Evolutionary conservation across 1,284 basidiomycete species (phyloP).

Genomic region (Trametes versicolor): DNA sequence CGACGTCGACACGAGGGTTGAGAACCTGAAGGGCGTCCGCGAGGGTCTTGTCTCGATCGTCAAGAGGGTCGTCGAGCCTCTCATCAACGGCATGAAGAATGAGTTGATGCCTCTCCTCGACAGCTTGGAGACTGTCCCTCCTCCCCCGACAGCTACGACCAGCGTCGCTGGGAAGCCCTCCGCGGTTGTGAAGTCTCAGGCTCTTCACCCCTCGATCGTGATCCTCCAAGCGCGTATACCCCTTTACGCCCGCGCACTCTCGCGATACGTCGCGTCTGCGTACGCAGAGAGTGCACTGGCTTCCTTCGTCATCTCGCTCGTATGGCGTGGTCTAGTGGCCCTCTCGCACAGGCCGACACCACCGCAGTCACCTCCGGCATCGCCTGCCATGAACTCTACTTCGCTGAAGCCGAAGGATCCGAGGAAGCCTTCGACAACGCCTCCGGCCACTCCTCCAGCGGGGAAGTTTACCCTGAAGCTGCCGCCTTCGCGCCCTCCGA

Average conservation of each 20-base stretch:
- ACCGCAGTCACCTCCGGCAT: constrained; percentile 53
- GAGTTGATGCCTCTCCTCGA: constrained; percentile 70
- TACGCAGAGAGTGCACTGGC: constrained; percentile 68
- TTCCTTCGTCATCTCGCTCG: constrained; percentile 72
- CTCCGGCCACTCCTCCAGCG: constrained; percentile 66
- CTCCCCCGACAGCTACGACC: constrained; percentile 34
- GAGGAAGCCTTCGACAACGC: constrained; percentile 59
- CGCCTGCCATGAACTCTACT: constrained; percentile 49
- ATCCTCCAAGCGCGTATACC: constrained; percentile 67
- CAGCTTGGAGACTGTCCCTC: constrained; percentile 60
- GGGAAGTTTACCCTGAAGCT: constrained; percentile 73
- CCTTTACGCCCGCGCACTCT: constrained; percentile 64
- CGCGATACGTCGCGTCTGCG: constrained; percentile 62
- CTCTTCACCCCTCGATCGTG: constrained; percentile 67
- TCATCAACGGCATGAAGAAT: constrained; percentile 67
- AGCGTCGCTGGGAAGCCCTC: constrained; percentile 47
- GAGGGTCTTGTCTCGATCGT: constrained; percentile 75
- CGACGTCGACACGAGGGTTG: constrained; percentile 67
- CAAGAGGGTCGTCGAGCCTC: constrained; percentile 69
- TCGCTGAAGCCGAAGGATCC: constrained; percentile 43
- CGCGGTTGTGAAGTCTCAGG: constrained; percentile 49
- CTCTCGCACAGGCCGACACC: constrained; percentile 65
- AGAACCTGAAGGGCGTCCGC: constrained; percentile 70
- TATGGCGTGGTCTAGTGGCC: constrained; percentile 78
- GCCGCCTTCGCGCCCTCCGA: constrained; percentile 73